These are phyloP conservation scores for Sophora flavescens DNA, from an alignment of 306 rosid species.

Conservation along the genomic window DNA sequence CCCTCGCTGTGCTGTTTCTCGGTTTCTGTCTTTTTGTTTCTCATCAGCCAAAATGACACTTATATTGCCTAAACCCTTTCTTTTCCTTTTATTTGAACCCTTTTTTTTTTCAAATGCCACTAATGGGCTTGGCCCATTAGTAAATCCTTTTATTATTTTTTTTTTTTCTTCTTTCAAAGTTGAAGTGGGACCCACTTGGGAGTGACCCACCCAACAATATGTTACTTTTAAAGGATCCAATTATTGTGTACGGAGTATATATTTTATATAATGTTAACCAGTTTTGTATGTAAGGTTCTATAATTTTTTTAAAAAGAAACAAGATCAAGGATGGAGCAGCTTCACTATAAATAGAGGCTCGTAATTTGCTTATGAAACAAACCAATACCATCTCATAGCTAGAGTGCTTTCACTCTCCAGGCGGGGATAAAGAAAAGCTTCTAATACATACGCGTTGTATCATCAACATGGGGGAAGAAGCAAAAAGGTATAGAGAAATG, in stretches of 20 bases:
- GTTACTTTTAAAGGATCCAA: background rate
- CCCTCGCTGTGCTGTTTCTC: too few species aligned
- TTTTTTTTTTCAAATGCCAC: too few species aligned
- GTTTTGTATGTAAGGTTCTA: background rate
- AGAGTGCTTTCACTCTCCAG: background rate
- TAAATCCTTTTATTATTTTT: too few species aligned
- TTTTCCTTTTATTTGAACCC: too few species aligned
- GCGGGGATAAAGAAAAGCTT: background rate
- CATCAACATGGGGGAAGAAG: slow-evolving; percentile 49
- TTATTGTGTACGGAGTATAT: slow-evolving; percentile 26
- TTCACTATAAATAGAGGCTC: slow-evolving; percentile 25
- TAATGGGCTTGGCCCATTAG: too few species aligned
- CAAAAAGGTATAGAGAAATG: slow-evolving; percentile 33
- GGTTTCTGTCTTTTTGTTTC: too few species aligned
- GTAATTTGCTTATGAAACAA: background rate
- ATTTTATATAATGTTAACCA: background rate
- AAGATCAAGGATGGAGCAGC: background rate
- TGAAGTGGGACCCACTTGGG: too few species aligned
- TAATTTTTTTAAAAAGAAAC: background rate
- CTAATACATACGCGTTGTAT: background rate
- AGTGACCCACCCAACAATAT: too few species aligned
- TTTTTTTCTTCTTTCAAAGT: too few species aligned
- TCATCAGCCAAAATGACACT: too few species aligned
- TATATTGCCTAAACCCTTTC: too few species aligned
- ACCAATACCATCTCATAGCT: background rate